phyloP scores from a whole-genome alignment of 371 early-diverging fungal genomes.

The Lichtheimia ornata region DNA sequence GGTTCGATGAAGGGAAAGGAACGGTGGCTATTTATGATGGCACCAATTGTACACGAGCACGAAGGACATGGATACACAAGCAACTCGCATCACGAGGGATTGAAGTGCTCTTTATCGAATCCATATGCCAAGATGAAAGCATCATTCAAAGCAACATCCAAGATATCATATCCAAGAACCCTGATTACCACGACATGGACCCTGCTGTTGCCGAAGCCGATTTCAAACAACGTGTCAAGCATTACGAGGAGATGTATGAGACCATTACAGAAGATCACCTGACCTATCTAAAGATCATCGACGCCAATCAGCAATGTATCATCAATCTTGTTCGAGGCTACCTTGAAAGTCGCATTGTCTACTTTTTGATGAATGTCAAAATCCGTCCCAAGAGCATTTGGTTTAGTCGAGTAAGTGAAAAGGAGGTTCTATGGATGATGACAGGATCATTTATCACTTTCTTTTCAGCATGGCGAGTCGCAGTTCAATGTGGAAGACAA shows the following conservation, averaged over 20 bases:
- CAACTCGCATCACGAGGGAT: slow-evolving; percentile 66
- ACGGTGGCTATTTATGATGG: slow-evolving; percentile 95
- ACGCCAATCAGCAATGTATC: slow-evolving; percentile 45
- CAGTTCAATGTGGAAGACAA: slow-evolving; percentile 83
- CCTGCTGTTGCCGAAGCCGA: slow-evolving; percentile 84
- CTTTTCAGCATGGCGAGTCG: slow-evolving; percentile 79
- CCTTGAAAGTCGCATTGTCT: slow-evolving; percentile 92
- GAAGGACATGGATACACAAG: slow-evolving; percentile 74
- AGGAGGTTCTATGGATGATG: background rate
- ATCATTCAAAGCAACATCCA: slow-evolving; percentile 86
- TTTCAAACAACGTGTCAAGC: slow-evolving; percentile 85
- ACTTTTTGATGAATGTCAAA: slow-evolving; percentile 97
- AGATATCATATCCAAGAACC: slow-evolving; percentile 90
- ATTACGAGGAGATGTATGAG: slow-evolving; percentile 89
- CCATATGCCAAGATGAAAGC: slow-evolving; percentile 86
- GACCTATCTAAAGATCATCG: slow-evolving; percentile 90
- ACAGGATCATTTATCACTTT: background rate
- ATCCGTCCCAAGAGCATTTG: slow-evolving; percentile 89
- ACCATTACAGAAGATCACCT: slow-evolving; percentile 66
- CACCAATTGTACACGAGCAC: slow-evolving; percentile 88
- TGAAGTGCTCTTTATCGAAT: slow-evolving; percentile 94
- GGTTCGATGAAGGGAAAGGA: slow-evolving; percentile 82
- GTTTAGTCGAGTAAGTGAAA: slow-evolving; percentile 68
- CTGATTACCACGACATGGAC: slow-evolving; percentile 85
- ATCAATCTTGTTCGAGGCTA: slow-evolving; percentile 69